A percentile compares a stretch with the other conserved stretches of the same genome.
These are phyloP conservation scores for Wickerhamiella shivajii DNA, from an alignment of 805 yeast genomes.

Conservation along the genomic window DNA sequence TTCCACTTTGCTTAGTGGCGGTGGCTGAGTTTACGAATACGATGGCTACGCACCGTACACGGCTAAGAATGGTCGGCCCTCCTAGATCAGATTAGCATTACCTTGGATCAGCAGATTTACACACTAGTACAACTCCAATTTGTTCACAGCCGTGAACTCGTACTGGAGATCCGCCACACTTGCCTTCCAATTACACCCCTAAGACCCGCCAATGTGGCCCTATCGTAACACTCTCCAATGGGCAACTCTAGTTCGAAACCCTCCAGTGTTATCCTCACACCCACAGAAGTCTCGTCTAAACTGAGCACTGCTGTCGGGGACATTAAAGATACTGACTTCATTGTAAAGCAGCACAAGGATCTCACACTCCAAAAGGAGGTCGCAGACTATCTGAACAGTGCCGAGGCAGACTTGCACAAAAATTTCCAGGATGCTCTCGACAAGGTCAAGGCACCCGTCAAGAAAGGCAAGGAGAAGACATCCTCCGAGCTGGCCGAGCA, in stretches of 20 bases:
- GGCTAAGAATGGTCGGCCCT: too few relatives aligned
- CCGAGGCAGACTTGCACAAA: slow-evolving; percentile 4
- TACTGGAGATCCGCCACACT: too few relatives aligned
- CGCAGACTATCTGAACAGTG: slow-evolving; percentile 6
- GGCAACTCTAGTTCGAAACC: slow-evolving; percentile 20
- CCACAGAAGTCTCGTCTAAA: slow-evolving; percentile 22
- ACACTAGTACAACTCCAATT: too few relatives aligned
- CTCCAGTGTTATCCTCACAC: slow-evolving; percentile 19
- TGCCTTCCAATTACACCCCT: not conserved
- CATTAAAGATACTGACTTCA: slow-evolving; percentile 14
- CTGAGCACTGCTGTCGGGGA: slow-evolving; percentile 23
- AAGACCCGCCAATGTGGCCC: not conserved
- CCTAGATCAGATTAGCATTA: too few relatives aligned
- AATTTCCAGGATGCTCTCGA: slow-evolving; percentile 3
- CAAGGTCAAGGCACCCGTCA: slow-evolving; percentile 1
- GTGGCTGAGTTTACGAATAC: too few relatives aligned
- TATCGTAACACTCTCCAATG: slow-evolving; percentile 13
- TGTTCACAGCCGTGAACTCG: too few relatives aligned
- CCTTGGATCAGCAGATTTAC: too few relatives aligned
- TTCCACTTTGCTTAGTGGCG: too few relatives aligned
- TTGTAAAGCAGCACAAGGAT: slow-evolving; percentile 7
- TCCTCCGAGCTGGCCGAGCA: slow-evolving; percentile 4
- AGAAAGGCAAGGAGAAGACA: slow-evolving; percentile 1
- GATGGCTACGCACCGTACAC: too few relatives aligned
- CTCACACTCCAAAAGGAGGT: slow-evolving; percentile 2